Evolutionary conservation across 139 green algal species (phyloP).

Genomic region (Chlamydomonas sp.): DNA sequence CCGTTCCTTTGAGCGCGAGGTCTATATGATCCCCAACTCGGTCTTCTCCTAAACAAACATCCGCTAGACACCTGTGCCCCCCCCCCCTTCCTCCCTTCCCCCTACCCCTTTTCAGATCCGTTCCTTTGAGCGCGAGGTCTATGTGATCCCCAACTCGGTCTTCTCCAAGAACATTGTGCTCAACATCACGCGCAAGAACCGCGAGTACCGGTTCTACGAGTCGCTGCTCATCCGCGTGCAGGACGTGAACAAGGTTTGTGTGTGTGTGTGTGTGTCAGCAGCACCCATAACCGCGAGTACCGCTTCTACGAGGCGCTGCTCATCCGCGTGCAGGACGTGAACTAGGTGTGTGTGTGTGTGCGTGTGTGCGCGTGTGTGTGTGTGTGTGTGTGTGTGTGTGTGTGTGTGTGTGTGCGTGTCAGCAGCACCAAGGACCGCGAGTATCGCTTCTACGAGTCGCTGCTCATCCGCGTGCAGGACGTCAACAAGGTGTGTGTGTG

Average conservation of each 20-base stretch:
- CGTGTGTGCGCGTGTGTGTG: not conserved
- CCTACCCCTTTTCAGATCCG: no score
- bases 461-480: conserved; percentile 56
- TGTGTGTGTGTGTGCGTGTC: no score
- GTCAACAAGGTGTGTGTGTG: conserved; percentile 58
- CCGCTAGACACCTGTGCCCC: no score
- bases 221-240: conserved; percentile 52
- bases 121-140: conserved; percentile 71
- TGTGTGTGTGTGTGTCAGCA: not conserved
- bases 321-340: conserved; percentile 52
- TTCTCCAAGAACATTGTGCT: conserved; percentile 86
- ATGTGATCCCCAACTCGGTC: conserved; percentile 61
- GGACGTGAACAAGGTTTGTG: conserved; percentile 53
- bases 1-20: conserved; percentile 70
- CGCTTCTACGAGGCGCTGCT: conserved; percentile 76
- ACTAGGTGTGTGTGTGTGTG: conserved; percentile 37
- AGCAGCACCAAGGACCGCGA: conserved; percentile 76
- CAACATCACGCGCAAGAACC: conserved; percentile 78
- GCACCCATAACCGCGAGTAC: conserved; percentile 64
- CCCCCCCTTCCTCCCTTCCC: no score
- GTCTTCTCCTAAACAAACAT: conserved; percentile 85
- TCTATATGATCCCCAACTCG: conserved; percentile 57
- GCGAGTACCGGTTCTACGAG: conserved; percentile 86
- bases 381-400: no score
- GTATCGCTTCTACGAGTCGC: conserved; percentile 81